A percentile compares a stretch with the other conserved stretches of the same genome.
Conservation (phyloP, 352 stramenopile genomes). For the Pythium coloratum region DNA sequence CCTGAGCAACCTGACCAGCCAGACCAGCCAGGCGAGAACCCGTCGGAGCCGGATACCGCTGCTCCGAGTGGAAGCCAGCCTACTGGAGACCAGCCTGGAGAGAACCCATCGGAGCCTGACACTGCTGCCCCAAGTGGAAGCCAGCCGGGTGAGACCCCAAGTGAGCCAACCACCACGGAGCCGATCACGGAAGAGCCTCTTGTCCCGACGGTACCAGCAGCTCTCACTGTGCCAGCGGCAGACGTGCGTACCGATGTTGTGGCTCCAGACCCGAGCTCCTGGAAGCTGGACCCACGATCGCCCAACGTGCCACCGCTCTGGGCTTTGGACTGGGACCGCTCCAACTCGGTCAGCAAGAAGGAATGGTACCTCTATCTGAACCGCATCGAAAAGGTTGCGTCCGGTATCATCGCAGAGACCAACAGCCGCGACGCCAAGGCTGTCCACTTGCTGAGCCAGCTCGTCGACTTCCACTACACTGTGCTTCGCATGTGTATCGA, state of each 20-base stretch:
- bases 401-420: neutral
- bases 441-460: neutral
- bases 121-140: no score
- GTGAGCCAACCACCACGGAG: neutral
- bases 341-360: neutral
- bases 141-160: neutral
- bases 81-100: no score
- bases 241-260: neutral
- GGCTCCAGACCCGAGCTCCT: neutral
- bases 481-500: conserved; percentile 5
- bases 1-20: no score
- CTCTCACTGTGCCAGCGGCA: neutral
- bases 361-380: conserved; percentile 14
- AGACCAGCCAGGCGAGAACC: no score
- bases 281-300: conserved; percentile 1
- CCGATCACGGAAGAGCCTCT: neutral
- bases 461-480: conserved; percentile 21
- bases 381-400: conserved; percentile 1
- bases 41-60: no score
- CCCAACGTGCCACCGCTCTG: conserved; percentile 9
- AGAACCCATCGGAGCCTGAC: no score
- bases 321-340: conserved; percentile 13
- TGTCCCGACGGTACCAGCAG: neutral
- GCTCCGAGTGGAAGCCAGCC: no score
- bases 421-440: neutral